Base-by-base conservation (phyloP, 768 basidiomycete genomes). In the Suillus tomentosus region DNA sequence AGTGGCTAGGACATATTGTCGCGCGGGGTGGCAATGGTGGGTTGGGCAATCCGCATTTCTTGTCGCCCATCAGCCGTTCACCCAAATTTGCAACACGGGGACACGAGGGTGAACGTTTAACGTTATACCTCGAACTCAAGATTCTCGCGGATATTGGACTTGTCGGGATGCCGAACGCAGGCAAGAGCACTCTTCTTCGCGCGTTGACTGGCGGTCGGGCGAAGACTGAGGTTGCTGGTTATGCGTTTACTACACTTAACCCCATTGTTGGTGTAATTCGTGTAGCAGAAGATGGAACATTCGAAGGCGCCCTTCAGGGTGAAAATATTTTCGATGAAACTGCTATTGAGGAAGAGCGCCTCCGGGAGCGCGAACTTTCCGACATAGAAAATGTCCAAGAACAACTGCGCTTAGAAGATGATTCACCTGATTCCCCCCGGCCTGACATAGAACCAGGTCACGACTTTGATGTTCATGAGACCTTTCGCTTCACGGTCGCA, bases 151-250 rank as follows among this genome's bases (percentile, higher is more conserved):
- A 99, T 74, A 82, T 99, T n/a, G 97, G 94, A 0, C 80, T 99
- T 22, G 95, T 99, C 2, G 97, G 97, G 0, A 88, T 97, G 80
- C 97, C 97, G 8, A 99, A 98, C 69, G 94, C 92, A 0, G 96
- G 90, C 36, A 92, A 94, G 79, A 96, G 94, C 76, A 99, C 97
- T 0, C 77, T 99, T 2, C 81, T 99, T 5, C 88, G 93, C 22
- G 95, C 95, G 0, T 79, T 99, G 10, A 97, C 96, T 0, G 92
- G 91, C 9, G 89, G 94, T 3, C 82, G 91, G 34, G 91, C 92
- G 13, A 89, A 86, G 73, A 91, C 87, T 6, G 90, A 92, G 70
- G 90, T 98, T 37, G 96, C 95, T 0, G 84, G 87, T 11, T 97
- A 97, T 73, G 90, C 94, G 1, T 99, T 99, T 77, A 98, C 97